Conservation (phyloP, 2,329 filamentous ascomycete species). For the Ciborinia camelliae region DNA sequence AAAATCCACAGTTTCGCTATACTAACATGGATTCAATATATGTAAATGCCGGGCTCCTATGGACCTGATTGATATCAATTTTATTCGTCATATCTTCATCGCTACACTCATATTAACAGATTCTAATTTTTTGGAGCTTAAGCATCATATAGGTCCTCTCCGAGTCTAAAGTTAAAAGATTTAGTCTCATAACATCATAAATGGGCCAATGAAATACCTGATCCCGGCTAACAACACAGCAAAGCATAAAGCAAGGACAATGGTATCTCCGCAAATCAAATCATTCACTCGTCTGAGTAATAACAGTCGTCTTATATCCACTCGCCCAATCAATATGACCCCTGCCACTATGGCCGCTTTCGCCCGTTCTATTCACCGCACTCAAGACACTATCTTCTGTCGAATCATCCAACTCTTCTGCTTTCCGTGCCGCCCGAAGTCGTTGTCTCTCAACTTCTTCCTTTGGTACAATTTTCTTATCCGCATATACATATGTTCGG, state of each 20-base stretch:
- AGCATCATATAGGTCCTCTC: background rate
- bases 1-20: background rate
- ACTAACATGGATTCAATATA: background rate
- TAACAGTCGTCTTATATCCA: conserved; percentile 10
- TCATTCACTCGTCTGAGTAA: conserved; percentile 16
- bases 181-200: background rate
- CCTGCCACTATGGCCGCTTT: background rate
- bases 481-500: conserved; percentile 14
- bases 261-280: background rate
- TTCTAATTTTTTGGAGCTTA: background rate
- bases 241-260: background rate
- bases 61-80: background rate
- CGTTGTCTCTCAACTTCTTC: background rate
- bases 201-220: background rate
- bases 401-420: conserved; percentile 5
- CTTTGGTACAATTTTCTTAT: conserved; percentile 8
- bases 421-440: background rate
- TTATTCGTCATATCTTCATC: background rate
- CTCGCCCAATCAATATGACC: conserved; percentile 7
- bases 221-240: conserved; percentile 1
- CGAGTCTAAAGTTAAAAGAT: background rate
- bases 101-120: background rate
- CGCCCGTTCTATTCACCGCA: background rate
- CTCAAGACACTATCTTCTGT: conserved; percentile 8
- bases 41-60: background rate